These are phyloP conservation scores for Chlamydomonas sp. DNA, from an alignment of 139 green algal genomes.

Conservation along the genomic window DNA sequence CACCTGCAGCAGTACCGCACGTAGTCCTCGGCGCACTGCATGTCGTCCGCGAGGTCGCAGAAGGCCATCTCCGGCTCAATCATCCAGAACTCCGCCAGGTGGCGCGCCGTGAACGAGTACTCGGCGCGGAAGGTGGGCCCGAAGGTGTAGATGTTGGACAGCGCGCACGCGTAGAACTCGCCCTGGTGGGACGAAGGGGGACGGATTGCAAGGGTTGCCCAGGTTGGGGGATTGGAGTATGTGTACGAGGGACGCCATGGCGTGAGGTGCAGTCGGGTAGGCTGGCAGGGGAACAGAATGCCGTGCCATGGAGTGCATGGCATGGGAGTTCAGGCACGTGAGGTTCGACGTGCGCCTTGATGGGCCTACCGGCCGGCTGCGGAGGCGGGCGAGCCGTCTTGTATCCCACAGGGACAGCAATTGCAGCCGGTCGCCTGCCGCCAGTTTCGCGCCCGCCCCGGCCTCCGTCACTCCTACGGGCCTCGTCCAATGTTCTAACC, in stretches of 20 bases:
- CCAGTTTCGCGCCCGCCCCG: no score
- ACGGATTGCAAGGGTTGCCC: not conserved
- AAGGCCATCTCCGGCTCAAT: constrained; percentile 99
- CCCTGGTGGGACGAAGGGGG: constrained; percentile 54
- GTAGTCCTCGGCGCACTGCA: constrained; percentile 94
- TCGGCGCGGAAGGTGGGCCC: constrained; percentile 96
- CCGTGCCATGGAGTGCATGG: no score
- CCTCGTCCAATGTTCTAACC: no score
- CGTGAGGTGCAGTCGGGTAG: not conserved
- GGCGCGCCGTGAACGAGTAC: constrained; percentile 92
- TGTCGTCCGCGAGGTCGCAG: constrained; percentile 93
- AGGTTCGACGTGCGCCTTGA: no score
- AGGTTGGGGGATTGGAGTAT: not conserved
- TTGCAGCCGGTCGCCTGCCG: no score
- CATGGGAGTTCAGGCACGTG: no score
- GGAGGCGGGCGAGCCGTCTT: no score
- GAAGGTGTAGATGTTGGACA: constrained; percentile 96
- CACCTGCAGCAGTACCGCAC: constrained; percentile 86
- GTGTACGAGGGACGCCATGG: not conserved
- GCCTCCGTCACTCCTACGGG: no score
- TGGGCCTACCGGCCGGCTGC: no score
- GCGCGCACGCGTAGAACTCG: constrained; percentile 90
- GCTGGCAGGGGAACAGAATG: not conserved
- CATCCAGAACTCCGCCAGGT: constrained; percentile 99
- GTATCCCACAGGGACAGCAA: no score